These are phyloP conservation scores for Botrytis tulipae DNA, from an alignment of 2,329 filamentous ascomycete species.

Conservation along the genomic window DNA sequence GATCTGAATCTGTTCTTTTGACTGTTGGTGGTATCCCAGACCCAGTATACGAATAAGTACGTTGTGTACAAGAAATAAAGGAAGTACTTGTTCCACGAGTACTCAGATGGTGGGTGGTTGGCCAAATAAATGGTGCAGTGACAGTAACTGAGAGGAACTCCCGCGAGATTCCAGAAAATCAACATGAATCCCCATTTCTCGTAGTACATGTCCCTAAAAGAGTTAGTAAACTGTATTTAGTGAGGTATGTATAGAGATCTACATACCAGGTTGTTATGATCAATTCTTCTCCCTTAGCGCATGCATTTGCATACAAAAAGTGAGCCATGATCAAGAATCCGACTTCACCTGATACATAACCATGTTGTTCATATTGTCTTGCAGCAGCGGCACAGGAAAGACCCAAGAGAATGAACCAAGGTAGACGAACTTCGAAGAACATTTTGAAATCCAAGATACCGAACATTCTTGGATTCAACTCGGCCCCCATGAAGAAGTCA, in stretches of 20 bases:
- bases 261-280: slow-evolving; percentile 78
- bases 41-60: slow-evolving; percentile 85
- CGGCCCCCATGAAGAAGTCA: slow-evolving; percentile 89
- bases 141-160: slow-evolving; percentile 85
- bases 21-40: slow-evolving; percentile 89
- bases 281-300: slow-evolving; percentile 86
- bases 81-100: slow-evolving; percentile 70
- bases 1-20: slow-evolving; percentile 93
- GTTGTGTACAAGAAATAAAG: slow-evolving; percentile 62
- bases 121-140: slow-evolving; percentile 90
- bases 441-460: slow-evolving; percentile 87
- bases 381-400: slow-evolving; percentile 73
- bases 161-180: slow-evolving; percentile 93
- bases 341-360: slow-evolving; percentile 83
- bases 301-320: slow-evolving; percentile 89
- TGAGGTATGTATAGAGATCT: background rate
- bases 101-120: slow-evolving; percentile 72
- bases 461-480: slow-evolving; percentile 84
- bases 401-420: slow-evolving; percentile 87
- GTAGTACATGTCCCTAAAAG: slow-evolving; percentile 79
- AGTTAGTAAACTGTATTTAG: slow-evolving; percentile 2
- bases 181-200: slow-evolving; percentile 97
- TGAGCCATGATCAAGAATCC: slow-evolving; percentile 83
- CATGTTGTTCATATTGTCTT: slow-evolving; percentile 80
- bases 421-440: slow-evolving; percentile 91